Base-by-base conservation (phyloP, 352 stramenopile species). In the Pythium apleroticum region DNA sequence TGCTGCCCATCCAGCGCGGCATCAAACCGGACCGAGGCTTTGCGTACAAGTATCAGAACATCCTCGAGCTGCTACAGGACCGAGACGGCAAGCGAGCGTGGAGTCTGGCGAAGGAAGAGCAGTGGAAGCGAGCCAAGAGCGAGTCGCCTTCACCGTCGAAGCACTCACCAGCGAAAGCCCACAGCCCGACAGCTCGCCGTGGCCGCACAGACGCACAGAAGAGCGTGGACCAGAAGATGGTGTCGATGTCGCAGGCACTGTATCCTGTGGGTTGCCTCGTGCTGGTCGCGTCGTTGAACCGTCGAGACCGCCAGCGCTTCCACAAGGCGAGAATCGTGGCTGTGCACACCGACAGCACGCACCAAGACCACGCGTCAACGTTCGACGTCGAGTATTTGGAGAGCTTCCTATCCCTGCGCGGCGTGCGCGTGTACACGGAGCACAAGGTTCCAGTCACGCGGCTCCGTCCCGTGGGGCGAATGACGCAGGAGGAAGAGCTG, bases 11-110 rank as follows among this genome's bases (percentile, higher is more conserved):
- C 43, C 61, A 75, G 2, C 74, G 67, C 10, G 69, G 65, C 0
- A 73, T 78, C 17, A 74, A 86, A 28, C 52, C 68, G 4, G 68
- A 76, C 22, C 71, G 78, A 49, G 80, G 80, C 2, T 82, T 86
- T 35, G 80, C 77, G 48, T 90, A 90, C 70, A 81, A 89, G 61
- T 90, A 88, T 33, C 80, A 90, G 59, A 77, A 66, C 37, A 85
- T 90, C n/a, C 55, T 90, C 37, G 81, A 89, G 31, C 52, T 89
- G 19, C 86, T 90, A 37, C 79, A 85, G 30, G 81, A 90, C 10
- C 75, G 80, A 5, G 76, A 90, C 50, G 79, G 81, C 4, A 69
- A 76, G 20, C 77, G 81, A 22, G 81, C 77, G 9, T 90, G 81
- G 81, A 90, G 76, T 65, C 48, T 86, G 14, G 73, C 71, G 3